Evolutionary conservation across 345 rosid genomes (phyloP).

Genomic region (Moringa oleifera): DNA sequence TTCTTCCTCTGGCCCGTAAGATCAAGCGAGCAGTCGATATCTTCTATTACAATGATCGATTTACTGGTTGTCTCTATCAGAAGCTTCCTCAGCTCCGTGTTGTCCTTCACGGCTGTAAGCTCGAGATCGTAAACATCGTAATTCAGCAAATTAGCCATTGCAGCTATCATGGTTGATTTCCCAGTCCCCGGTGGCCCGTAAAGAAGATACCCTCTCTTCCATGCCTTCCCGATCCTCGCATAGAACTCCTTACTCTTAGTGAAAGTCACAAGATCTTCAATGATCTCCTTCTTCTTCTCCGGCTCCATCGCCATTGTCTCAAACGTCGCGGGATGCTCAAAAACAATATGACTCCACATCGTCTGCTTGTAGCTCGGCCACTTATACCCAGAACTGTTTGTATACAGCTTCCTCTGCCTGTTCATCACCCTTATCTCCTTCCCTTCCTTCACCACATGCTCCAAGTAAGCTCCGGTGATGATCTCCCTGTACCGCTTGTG

Average conservation of each 20-base stretch:
- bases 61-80: constrained; percentile 37
- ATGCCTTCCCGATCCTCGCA: constrained; percentile 47
- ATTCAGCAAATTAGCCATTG: constrained; percentile 31
- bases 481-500: constrained; percentile 43
- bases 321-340: constrained; percentile 58
- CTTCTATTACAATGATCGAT: constrained; percentile 51
- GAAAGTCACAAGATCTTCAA: constrained; percentile 52
- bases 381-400: constrained; percentile 45
- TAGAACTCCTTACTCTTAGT: constrained; percentile 47
- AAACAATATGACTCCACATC: constrained; percentile 51
- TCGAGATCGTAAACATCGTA: constrained; percentile 34
- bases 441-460: constrained; percentile 47
- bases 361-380: constrained; percentile 43
- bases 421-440: constrained; percentile 38
- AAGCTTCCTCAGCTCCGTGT: constrained; percentile 28
- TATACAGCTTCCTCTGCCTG: constrained; percentile 62
- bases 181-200: constrained; percentile 40
- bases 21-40: constrained; percentile 52
- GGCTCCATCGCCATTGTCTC: constrained; percentile 56
- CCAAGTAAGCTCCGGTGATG: constrained; percentile 39
- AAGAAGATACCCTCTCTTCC: constrained; percentile 58
- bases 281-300: constrained; percentile 44
- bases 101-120: constrained; percentile 34
- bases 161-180: constrained; percentile 33
- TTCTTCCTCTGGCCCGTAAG: constrained; percentile 50